A percentile compares a stretch with the other conserved stretches of the same genome.
Evolutionary conservation across 192 early-diverging fungal species (phyloP).

Genomic region (Chytriomyces sp.): DNA sequence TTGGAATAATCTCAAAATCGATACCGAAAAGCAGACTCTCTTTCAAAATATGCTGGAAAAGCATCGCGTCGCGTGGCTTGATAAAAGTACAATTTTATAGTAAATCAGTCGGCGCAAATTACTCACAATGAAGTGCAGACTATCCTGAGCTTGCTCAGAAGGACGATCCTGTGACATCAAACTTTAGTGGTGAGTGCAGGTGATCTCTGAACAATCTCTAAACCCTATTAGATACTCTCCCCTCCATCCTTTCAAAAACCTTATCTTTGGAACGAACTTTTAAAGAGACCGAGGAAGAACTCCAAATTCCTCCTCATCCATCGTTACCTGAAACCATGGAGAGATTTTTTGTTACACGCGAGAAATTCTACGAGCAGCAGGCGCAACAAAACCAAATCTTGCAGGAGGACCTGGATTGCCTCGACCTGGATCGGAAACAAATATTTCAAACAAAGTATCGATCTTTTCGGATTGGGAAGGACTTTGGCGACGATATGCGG

Average conservation of each 20-base stretch:
- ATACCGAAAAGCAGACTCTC: conserved; percentile 50
- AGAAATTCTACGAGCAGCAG: conserved; percentile 54
- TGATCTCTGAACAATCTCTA: no score
- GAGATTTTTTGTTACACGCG: conserved; percentile 46
- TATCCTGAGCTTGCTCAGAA: background rate
- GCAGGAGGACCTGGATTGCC: conserved; percentile 47
- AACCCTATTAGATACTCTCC: background rate
- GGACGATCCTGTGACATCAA: background rate
- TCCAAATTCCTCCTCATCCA: conserved; percentile 40
- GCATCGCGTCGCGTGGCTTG: conserved; percentile 24
- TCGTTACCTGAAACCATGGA: conserved; percentile 41
- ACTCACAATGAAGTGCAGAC: background rate
- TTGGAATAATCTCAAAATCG: conserved; percentile 50
- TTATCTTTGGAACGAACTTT: conserved; percentile 19
- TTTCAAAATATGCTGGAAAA: conserved; percentile 44
- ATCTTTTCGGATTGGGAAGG: conserved; percentile 44
- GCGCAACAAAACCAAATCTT: conserved; percentile 46
- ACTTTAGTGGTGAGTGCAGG: no score
- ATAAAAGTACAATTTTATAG: conserved; percentile 16
- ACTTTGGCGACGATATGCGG: conserved; percentile 49
- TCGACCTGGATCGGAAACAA: conserved; percentile 49
- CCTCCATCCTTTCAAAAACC: no score
- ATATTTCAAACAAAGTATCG: conserved; percentile 42
- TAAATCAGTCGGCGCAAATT: background rate
- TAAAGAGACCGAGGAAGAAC: conserved; percentile 45